These are phyloP conservation scores for Raphanus sativus DNA, from an alignment of 345 rosid species.

Conservation along the genomic window DNA sequence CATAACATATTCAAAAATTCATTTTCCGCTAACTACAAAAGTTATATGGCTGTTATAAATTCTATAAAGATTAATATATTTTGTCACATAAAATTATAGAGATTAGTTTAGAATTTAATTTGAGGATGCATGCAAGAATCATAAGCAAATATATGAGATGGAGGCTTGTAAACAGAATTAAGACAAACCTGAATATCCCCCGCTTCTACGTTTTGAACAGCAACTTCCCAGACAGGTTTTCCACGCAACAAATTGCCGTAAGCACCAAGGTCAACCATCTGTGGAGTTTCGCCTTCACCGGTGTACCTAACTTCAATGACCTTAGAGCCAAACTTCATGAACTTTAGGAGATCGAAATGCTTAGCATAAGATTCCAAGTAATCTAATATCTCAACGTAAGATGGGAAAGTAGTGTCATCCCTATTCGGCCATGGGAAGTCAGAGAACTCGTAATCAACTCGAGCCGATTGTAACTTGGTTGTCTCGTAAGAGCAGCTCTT, in stretches of 20 bases:
- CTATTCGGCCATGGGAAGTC: conserved; percentile 83
- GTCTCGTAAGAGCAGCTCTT: conserved; percentile 68
- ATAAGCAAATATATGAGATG: not conserved
- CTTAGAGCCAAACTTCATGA: conserved; percentile 62
- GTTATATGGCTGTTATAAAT: not conserved
- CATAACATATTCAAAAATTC: not conserved
- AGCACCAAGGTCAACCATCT: conserved; percentile 20
- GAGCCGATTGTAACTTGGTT: conserved; percentile 76
- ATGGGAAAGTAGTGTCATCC: conserved; percentile 65
- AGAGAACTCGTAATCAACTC: conserved; percentile 71
- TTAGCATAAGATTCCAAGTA: conserved; percentile 75
- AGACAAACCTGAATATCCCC: conserved; percentile 58
- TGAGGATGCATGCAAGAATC: conserved; percentile 5
- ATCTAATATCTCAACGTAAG: conserved; percentile 62
- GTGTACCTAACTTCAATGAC: conserved; percentile 63
- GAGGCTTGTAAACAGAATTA: not conserved
- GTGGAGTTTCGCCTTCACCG: conserved; percentile 40
- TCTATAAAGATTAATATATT: not conserved
- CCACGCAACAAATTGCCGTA: conserved; percentile 55
- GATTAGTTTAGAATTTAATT: not conserved
- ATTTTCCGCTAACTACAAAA: not conserved
- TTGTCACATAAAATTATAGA: not conserved
- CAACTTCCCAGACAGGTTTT: conserved; percentile 78
- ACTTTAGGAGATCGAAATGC: conserved; percentile 64
- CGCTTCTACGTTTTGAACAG: conserved; percentile 53